Base-by-base conservation (phyloP, 2,329 filamentous ascomycete genomes). In the Fusarium foetens region DNA sequence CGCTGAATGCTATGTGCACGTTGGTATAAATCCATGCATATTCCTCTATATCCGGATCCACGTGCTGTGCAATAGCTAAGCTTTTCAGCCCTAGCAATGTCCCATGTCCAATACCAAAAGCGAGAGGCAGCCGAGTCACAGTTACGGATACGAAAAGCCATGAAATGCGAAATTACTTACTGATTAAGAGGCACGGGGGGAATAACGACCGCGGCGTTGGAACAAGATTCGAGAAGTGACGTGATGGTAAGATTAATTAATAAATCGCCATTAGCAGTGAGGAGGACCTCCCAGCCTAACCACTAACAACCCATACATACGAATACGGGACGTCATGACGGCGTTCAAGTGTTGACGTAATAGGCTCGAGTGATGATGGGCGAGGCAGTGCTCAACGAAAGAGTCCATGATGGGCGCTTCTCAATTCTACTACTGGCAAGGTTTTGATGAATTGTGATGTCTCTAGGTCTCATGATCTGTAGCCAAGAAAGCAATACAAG, bases 321-420 rank as follows among this genome's bases (percentile, higher is more conserved):
- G 60, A 58, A 72, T 57, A 70, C 57, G 46, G 43, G 42, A 53
- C 31, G 53, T 61, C 59, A 67, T 67, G 46, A 67, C 65, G 54
- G 35, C 25, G 39, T 41, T 42, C 8, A 19, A 66, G 62, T 71
- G 70, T 72, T 72, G 70, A 72, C 70, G 70, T 72, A 72, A 72
- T 72, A 27, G 43, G 46, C 38, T 61, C 29, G 33, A 48, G 52
- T 39, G 68, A 58, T 68, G 63, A 71, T 68, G 58, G 57, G 65
- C 39, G 54, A 58, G 67, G 65, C 58, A 36, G 48, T 48, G 46
- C 48, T 46, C 48, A 36, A 33, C 48, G 39, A 41, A 59, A 45
- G 46, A 35, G 38, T 53, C 61, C 61, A 63, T 72, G 70, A 72
- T 72, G 66, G 59, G 59, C 64, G 64, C 53, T 54, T 72, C 46